Evolutionary conservation across 2,329 filamentous ascomycete species (phyloP), one percentile per base, ranked within the genome.

Genomic region (Aspergillus thermomutatus): DNA sequence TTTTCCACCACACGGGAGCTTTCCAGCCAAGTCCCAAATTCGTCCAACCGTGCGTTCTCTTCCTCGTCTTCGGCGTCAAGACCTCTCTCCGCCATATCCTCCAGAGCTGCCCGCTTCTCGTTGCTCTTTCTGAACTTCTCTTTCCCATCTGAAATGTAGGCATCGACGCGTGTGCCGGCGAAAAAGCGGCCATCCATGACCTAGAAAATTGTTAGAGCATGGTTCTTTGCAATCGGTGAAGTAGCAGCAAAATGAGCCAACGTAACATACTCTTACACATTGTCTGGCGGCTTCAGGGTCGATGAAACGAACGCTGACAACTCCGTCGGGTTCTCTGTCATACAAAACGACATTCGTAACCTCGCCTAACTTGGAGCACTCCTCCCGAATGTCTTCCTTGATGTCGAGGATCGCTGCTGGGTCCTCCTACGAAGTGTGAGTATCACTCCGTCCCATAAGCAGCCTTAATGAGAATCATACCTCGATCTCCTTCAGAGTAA

Each of bases 281-380:
- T 83, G 85, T 56, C 79, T 79, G 3, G 92, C 93, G 2, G 88
- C 83, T 57, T 89, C 85, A 3, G 83, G 79, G 41, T 89, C 86
- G 54, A 81, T 79, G 77, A 96, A 99, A 66, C 89, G 87, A 60
- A 99, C 89, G 53, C 87, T 92, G 8, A 92, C 89, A 40, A 97
- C 83, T 19, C 94, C 94, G 0, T 91, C 89, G 3, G 84, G 77
- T 74, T 99, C 95, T 61, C 87, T 81, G 72, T 99, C 94, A 72
- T 89, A 99, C 17, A 99, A 79, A 3, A 94, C 87, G 43, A 97
- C 90, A 69, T 95, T 97, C 31, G 92, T 96, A 37, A 97, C 91
- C 25, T 87, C 82, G 3, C 94, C 94, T 14, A 94, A 79, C 75
- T 95, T 95, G 56, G 85, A 82, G 72, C 91, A 96, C 75, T 96